phyloP scores from a whole-genome alignment of 441 rosid genomes.

The Gossypium armourianum region DNA sequence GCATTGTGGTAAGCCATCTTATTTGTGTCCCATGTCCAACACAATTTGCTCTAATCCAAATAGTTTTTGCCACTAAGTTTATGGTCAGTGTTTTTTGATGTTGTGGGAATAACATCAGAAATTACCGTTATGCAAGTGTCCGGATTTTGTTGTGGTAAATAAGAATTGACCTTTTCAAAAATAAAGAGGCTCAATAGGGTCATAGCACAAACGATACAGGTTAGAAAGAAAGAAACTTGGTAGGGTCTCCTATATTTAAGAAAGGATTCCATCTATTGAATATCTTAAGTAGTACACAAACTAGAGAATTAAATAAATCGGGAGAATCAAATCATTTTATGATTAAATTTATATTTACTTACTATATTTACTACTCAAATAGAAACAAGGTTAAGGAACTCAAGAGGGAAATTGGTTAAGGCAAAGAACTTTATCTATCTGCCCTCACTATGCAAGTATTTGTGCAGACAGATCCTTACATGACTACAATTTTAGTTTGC shows the following conservation, averaged over 20 bases:
- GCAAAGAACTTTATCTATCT: background rate
- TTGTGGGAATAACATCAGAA: too few species aligned
- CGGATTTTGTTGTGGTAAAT: background rate
- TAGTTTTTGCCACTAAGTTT: too few species aligned
- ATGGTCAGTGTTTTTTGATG: too few species aligned
- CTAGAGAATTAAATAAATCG: background rate
- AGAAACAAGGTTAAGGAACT: background rate
- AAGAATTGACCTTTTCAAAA: too few species aligned
- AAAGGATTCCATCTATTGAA: background rate
- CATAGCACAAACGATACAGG: background rate
- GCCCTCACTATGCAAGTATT: background rate
- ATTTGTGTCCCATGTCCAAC: background rate
- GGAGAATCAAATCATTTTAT: background rate
- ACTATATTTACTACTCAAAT: background rate
- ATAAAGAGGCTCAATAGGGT: background rate
- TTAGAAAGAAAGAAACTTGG: background rate
- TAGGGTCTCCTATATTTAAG: background rate
- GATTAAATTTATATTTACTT: background rate
- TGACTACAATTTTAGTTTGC: background rate
- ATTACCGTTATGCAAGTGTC: background rate
- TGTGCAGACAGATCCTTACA: background rate
- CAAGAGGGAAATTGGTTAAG: constrained; percentile 2
- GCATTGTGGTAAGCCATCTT: constrained; percentile 57
- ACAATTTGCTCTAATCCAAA: too few species aligned
- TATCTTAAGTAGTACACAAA: background rate